These are phyloP conservation scores for Lodderomyces beijingensis DNA, from an alignment of 1,139 yeast genomes.

Conservation along the genomic window DNA sequence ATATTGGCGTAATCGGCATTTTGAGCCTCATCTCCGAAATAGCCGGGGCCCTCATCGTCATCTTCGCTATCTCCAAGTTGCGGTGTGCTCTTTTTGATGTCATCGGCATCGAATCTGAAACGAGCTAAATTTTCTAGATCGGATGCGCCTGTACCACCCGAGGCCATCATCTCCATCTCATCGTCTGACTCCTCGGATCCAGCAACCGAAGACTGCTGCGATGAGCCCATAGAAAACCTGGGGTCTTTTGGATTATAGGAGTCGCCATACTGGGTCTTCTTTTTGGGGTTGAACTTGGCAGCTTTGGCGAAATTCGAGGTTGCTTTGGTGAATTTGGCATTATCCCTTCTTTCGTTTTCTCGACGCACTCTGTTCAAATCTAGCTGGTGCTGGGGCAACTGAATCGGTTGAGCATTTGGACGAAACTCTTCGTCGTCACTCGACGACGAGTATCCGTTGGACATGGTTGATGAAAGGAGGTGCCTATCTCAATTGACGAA, in stretches of 20 bases:
- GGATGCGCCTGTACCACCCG: background rate
- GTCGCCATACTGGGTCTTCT: slow-evolving; percentile 24
- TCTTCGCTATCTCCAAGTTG: slow-evolving; percentile 5
- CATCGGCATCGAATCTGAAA: slow-evolving; percentile 9
- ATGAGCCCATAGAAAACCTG: slow-evolving; percentile 7
- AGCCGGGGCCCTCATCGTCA: slow-evolving; percentile 7
- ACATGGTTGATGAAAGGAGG: no score
- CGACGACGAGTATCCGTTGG: slow-evolving; percentile 13
- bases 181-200: slow-evolving; percentile 3
- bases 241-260: slow-evolving; percentile 14
- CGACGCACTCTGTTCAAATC: slow-evolving; percentile 20
- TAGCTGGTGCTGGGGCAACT: slow-evolving; percentile 28
- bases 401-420: slow-evolving; percentile 13
- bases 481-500: no score
- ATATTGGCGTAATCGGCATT: slow-evolving; percentile 6
- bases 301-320: slow-evolving; percentile 27
- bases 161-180: slow-evolving; percentile 4
- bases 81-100: slow-evolving; percentile 4
- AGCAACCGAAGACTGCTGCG: slow-evolving; percentile 5
- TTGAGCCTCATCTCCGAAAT: slow-evolving; percentile 4
- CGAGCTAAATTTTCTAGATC: slow-evolving; percentile 8
- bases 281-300: slow-evolving; percentile 17
- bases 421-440: slow-evolving; percentile 18
- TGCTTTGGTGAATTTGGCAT: slow-evolving; percentile 21
- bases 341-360: slow-evolving; percentile 18